phyloP scores from a whole-genome alignment of 2,329 filamentous ascomycete species.

The Trichoderma cornu-damae region DNA sequence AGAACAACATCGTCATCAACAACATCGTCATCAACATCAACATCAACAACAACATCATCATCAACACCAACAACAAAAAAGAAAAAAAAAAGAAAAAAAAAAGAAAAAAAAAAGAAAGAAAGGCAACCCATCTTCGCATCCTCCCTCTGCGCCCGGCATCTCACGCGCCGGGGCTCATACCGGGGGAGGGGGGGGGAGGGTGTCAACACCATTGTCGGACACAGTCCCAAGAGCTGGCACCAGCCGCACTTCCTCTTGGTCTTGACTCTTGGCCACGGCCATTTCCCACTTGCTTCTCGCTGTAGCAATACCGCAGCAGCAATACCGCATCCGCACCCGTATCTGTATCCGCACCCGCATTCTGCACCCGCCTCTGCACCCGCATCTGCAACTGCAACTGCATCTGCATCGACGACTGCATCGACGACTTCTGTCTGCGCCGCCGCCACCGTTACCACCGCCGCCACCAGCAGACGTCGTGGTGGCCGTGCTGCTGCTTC shows the following conservation, averaged over 20 bases:
- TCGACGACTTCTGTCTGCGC: not conserved
- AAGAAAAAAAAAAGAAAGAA: not conserved
- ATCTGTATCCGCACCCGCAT: too few species aligned
- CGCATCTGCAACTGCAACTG: too few species aligned
- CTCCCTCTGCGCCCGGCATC: constrained; percentile 16
- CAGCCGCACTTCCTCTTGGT: not conserved
- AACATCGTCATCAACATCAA: too few species aligned
- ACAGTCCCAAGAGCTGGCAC: too few species aligned
- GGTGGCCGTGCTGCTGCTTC: constrained; percentile 10
- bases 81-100: too few species aligned
- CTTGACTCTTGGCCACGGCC: too few species aligned
- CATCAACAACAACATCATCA: too few species aligned
- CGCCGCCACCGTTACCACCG: not conserved
- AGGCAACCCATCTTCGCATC: constrained; percentile 10
- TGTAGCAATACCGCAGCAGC: not conserved
- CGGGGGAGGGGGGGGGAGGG: not conserved
- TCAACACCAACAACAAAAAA: too few species aligned
- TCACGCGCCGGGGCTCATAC: not conserved
- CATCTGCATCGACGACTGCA: not conserved
- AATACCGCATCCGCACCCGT: too few species aligned
- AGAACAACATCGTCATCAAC: too few species aligned
- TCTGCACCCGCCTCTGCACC: too few species aligned
- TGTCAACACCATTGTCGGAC: not conserved
- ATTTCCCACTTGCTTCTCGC: too few species aligned
- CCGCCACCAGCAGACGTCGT: not conserved